Base-by-base conservation (phyloP, 1,139 yeast genomes). In the Pichia sp. region DNA sequence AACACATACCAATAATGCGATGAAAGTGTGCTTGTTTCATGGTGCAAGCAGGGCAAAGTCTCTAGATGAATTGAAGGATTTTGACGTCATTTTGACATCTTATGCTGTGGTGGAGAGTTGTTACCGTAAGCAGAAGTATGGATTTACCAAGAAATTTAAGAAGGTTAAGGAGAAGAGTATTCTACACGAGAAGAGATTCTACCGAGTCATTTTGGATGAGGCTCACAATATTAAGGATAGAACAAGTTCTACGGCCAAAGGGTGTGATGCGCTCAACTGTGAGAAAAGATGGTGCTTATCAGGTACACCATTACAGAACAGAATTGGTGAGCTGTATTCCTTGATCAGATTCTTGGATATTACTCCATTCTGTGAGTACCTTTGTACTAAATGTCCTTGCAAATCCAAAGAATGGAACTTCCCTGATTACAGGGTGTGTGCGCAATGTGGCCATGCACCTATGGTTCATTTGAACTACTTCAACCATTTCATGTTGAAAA, bases 221-320 rank as follows among this genome's bases (percentile, higher is more conserved):
- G 98, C 98, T 0, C 99, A 91, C 58, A 88, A 88, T 55, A 88
- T 91, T 61, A 93, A 93, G 55, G 97, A 91, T 56, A 70, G 97
- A 42, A 85, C 88, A 34, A 80, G 94, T 34, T 88, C 88, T 24
- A 91, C 98, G 0, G 87, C 97, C 0, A 79, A 83, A 47, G 95
- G 97, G 1, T 96, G 94, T 1, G 86, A 84, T 56, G 66, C 68
- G 41, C 60, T 91, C 37, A 61, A 68, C 25, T 75, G 95, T 3
- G 66, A 74, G 30, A 84, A 85, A 50, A 64, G 94, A 44, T 83
- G 95, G 81, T 91, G 98, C 59, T 62, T 91, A 22, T 77, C 95
- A 2, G 99, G 98, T 48, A 91, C 99, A 0, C 98, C 99, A 1
- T 64, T 91, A 43, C 98, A 93, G 53, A 93, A 91, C 56, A 69